These are phyloP conservation scores for Entomortierella chlamydospora DNA, from an alignment of 192 early-diverging fungal species.

Conservation along the genomic window DNA sequence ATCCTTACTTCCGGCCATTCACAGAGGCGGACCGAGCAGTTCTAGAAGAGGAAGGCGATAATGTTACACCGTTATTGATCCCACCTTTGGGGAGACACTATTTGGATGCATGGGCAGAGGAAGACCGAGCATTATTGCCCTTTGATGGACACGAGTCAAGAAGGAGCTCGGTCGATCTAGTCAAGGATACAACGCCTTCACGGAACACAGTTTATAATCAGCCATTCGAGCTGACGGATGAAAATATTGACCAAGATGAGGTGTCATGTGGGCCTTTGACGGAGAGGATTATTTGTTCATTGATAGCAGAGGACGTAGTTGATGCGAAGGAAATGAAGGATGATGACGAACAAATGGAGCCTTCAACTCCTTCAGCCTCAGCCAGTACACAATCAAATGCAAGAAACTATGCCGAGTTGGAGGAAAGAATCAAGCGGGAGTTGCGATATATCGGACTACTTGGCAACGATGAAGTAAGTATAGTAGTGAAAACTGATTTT, in stretches of 20 bases:
- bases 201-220: constrained; percentile 37
- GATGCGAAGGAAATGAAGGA: constrained; percentile 48
- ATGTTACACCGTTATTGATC: constrained; percentile 77
- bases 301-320: constrained; percentile 76
- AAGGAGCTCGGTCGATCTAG: constrained; percentile 42
- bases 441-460: constrained; percentile 85
- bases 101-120: constrained; percentile 73
- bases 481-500: background rate
- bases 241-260: constrained; percentile 68
- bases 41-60: constrained; percentile 74
- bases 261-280: constrained; percentile 78
- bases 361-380: background rate
- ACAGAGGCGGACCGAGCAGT: constrained; percentile 83
- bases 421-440: constrained; percentile 87
- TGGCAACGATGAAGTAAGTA: constrained; percentile 77
- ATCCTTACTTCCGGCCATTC: constrained; percentile 86
- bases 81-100: constrained; percentile 88
- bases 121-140: constrained; percentile 70
- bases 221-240: constrained; percentile 59
- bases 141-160: constrained; percentile 46
- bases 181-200: constrained; percentile 29
- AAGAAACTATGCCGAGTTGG: constrained; percentile 73
- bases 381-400: constrained; percentile 8
- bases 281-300: constrained; percentile 77
- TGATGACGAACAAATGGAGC: constrained; percentile 36